phyloP scores from a whole-genome alignment of 73 alveolate species.

The Durusdinium trenchii region DNA sequence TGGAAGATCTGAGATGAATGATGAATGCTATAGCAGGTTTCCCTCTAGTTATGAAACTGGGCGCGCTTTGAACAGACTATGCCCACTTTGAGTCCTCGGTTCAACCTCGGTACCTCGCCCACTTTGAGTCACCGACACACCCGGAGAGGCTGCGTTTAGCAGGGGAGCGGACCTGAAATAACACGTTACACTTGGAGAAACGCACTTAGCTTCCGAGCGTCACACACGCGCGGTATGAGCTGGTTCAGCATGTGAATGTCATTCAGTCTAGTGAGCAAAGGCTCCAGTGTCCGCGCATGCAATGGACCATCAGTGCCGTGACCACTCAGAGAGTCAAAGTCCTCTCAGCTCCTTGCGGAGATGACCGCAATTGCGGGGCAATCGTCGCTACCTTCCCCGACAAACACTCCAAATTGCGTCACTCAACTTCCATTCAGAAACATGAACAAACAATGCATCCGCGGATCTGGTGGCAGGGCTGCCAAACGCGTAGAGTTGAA shows the following conservation, averaged over 20 bases:
- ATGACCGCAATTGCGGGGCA: conserved; percentile 63
- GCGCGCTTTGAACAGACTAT: not conserved
- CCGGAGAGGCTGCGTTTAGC: conserved; percentile 28
- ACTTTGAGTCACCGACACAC: not conserved
- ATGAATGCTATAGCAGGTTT: too few relatives aligned
- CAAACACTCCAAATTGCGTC: not conserved
- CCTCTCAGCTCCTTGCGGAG: not conserved
- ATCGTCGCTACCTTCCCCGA: conserved; percentile 35
- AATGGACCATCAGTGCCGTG: not conserved
- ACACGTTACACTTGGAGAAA: not conserved
- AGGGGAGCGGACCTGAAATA: conserved; percentile 37
- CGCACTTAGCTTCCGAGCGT: not conserved
- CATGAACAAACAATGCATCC: too few relatives aligned
- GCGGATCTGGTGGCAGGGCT: too few relatives aligned
- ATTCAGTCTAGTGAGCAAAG: too few relatives aligned
- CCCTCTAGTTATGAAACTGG: too few relatives aligned
- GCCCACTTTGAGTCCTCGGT: not conserved
- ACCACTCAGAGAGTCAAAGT: not conserved
- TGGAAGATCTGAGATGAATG: too few relatives aligned
- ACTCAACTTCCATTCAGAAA: not conserved
- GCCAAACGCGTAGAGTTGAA: too few relatives aligned
- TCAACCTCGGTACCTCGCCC: not conserved
- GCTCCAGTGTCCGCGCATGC: not conserved
- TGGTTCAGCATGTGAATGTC: too few relatives aligned
- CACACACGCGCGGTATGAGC: not conserved